Conservation (phyloP, 1,284 basidiomycete genomes). For the Cystobasidium slooffiae region DNA sequence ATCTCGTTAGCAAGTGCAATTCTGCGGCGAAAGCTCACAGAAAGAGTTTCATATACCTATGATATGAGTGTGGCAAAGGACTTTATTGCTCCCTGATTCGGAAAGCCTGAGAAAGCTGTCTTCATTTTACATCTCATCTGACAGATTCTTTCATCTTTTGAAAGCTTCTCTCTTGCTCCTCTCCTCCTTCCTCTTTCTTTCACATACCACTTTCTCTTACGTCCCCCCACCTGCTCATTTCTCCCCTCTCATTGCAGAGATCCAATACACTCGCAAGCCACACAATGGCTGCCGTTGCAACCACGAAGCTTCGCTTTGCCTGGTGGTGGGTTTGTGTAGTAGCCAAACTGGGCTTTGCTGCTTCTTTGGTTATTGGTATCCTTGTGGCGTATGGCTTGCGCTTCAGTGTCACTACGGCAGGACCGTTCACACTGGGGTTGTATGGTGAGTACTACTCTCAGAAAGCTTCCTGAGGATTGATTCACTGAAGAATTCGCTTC, state of each 20-base stretch:
- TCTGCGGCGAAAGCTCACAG: no score
- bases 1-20: background rate
- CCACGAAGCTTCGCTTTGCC: background rate
- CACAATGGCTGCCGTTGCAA: background rate
- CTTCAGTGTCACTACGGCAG: slow-evolving; percentile 17
- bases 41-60: no score
- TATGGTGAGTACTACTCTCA: background rate
- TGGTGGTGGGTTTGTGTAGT: slow-evolving; percentile 30
- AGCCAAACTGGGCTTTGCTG: slow-evolving; percentile 21
- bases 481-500: background rate
- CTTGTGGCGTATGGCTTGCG: slow-evolving; percentile 19
- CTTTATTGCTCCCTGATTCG: no score
- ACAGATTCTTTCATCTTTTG: slow-evolving; percentile 4
- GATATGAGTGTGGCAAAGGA: no score
- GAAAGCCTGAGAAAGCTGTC: no score
- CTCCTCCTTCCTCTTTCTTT: background rate
- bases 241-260: background rate
- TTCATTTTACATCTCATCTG: background rate
- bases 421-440: slow-evolving; percentile 17
- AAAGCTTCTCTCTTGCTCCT: background rate
- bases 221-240: background rate
- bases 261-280: background rate
- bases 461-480: background rate
- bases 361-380: slow-evolving; percentile 10
- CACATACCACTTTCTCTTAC: background rate